Evolutionary conservation across 768 basidiomycete species (phyloP), one percentile per base, ranked within the genome.

Genomic region (Trametes cubensis): DNA sequence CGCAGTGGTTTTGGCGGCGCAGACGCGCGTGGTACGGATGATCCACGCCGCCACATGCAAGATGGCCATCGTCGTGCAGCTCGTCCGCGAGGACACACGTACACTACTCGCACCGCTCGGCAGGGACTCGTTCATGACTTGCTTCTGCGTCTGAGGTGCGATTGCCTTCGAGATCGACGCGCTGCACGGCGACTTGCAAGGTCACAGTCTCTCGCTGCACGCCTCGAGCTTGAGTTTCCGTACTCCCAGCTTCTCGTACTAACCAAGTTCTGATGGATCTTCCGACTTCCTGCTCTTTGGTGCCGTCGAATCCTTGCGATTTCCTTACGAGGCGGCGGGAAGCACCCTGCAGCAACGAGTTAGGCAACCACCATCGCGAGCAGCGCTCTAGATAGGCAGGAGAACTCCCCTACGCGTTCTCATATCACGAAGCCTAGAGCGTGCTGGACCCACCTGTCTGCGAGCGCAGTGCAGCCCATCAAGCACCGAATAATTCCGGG

Each of bases 381-480:
- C 26, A 49, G 48, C 28, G 48, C 48, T 20, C 56, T 58, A 28
- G 52, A 58, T 54, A 58, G 62, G 62, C 25, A 63, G 50, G 30
- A n/a, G 42, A 20, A 3, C 18, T 54, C n/a, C 62, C 55, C 28
- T 23, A 44, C 45, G 21, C 51, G n/a, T 47, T 55, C 46, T 58
- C 62, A 63, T 62, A 58, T 63, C 62, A 55, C 50, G 18, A 25
- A 57, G 61, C 38, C 62, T 44, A 63, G 62, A 63, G 46, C 56
- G 45, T 54, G 41, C 62, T 55, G 45, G 62, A 48, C 56, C 62
- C 38, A 52, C 45, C 25, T 42, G 51, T 45, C 20, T 54, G 44
- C 25, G 44, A n/a, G 55, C 44, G 48, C 61, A 56, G 40, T 38
- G 30, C 50, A 20, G 39, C 11, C 13, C 39, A 34, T 53, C 23